A percentile compares a stretch with the other conserved stretches of the same genome.
These are phyloP conservation scores for Entonaema liquescens DNA, from an alignment of 495 filamentous ascomycete species.

Conservation along the genomic window DNA sequence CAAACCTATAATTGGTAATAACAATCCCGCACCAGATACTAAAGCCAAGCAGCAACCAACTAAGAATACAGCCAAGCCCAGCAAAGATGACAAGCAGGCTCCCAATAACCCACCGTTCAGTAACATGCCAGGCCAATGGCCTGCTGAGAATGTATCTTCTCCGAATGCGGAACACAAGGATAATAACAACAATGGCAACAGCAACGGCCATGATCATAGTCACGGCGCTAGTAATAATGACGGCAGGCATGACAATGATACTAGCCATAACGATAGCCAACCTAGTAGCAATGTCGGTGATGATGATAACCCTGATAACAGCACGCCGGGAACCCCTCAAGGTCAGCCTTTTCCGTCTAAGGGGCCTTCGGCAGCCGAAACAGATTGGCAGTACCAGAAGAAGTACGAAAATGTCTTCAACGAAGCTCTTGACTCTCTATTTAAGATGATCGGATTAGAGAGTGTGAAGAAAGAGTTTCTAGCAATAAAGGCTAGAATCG, in stretches of 20 bases:
- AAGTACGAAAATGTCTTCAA: conserved; percentile 44
- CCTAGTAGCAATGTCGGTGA: not conserved
- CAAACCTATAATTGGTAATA: not conserved
- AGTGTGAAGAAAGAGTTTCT: conserved; percentile 72
- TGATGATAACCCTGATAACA: not conserved
- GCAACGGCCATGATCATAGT: not conserved
- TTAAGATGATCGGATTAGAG: conserved; percentile 78
- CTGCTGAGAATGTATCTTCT: not conserved
- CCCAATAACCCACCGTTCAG: not conserved
- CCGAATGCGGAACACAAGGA: not conserved
- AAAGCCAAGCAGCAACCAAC: not conserved
- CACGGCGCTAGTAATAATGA: not conserved
- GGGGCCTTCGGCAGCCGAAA: conserved; percentile 27
- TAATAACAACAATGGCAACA: not conserved
- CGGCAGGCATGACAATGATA: not conserved
- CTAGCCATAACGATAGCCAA: not conserved
- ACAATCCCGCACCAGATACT: not conserved
- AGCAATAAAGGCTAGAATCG: conserved; percentile 72
- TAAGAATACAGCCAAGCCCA: not conserved
- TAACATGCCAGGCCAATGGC: not conserved
- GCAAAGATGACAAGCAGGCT: not conserved
- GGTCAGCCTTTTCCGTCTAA: not conserved
- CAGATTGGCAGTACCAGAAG: conserved; percentile 43
- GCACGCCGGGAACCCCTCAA: conserved; percentile 19
- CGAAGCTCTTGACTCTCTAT: conserved; percentile 67